Evolutionary conservation across 192 early-diverging fungal genomes (phyloP).

Genomic region (Spizellomyces sp.): DNA sequence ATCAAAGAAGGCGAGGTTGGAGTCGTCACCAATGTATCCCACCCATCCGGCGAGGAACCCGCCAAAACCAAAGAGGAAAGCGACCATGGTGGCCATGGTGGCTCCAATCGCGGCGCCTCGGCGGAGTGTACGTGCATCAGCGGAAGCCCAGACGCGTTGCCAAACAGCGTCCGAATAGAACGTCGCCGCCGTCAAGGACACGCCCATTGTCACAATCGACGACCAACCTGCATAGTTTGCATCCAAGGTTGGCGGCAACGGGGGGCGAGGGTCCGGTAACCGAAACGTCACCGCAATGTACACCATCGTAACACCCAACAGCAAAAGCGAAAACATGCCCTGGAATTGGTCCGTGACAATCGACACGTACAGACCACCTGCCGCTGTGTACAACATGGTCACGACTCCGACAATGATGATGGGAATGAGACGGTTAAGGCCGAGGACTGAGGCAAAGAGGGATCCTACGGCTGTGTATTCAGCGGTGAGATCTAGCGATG

Average conservation of each 20-base stretch:
- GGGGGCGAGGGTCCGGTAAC: constrained; percentile 23
- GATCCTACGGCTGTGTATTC: constrained; percentile 48
- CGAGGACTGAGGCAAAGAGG: constrained; percentile 41
- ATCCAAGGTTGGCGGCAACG: constrained; percentile 36
- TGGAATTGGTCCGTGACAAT: constrained; percentile 52
- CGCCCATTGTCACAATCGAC: constrained; percentile 40
- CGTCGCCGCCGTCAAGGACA: constrained; percentile 44
- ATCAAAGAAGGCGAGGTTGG: constrained; percentile 43
- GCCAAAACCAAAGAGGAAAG: constrained; percentile 51
- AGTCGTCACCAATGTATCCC: constrained; percentile 26
- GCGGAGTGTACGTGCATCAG: constrained; percentile 29
- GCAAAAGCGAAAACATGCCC: constrained; percentile 31
- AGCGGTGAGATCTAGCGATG: constrained; percentile 18
- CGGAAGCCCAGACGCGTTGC: constrained; percentile 55
- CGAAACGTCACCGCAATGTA: constrained; percentile 47
- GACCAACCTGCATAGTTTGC: constrained; percentile 39
- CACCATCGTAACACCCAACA: constrained; percentile 35
- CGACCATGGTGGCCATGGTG: constrained; percentile 28
- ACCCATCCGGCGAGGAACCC: constrained; percentile 45
- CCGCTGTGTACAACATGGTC: constrained; percentile 48
- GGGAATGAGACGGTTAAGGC: constrained; percentile 31
- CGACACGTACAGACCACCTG: constrained; percentile 52
- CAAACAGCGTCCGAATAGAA: constrained; percentile 55
- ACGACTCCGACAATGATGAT: constrained; percentile 47
- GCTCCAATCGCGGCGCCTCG: constrained; percentile 38